Conservation (phyloP, 148 eudicot genomes). For the Rhododendron ferrugineum region DNA sequence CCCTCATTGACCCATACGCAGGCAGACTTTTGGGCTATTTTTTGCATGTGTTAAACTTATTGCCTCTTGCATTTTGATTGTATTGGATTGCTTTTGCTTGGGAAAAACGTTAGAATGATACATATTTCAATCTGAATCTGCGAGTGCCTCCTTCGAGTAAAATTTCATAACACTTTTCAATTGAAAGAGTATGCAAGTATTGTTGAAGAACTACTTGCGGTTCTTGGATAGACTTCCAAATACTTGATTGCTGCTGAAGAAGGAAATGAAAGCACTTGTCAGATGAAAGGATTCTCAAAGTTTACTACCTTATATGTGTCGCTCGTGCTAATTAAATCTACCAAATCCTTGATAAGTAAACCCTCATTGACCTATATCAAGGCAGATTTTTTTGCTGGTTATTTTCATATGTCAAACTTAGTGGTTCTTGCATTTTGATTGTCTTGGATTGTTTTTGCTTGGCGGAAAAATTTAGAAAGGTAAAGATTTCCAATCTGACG, state of each 20-base stretch:
- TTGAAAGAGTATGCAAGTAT: not conserved
- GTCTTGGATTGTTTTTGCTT: no score
- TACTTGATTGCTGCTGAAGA: not conserved
- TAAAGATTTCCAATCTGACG: no score
- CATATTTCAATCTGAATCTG: not conserved
- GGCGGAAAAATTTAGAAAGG: no score
- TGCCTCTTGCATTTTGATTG: not conserved
- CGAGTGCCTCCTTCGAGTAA: not conserved
- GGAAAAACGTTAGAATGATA: not conserved
- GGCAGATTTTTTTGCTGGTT: not conserved
- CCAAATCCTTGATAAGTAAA: not conserved
- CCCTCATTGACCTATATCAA: not conserved
- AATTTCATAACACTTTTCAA: not conserved
- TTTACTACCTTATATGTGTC: not conserved
- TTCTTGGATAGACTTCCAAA: not conserved
- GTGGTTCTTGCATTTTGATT: not conserved
- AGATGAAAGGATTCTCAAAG: not conserved
- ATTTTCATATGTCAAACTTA: not conserved
- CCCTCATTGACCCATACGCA: not conserved
- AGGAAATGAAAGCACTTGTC: not conserved
- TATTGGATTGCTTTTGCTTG: not conserved
- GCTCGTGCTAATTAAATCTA: not conserved
- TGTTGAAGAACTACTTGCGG: not conserved
- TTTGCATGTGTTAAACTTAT: not conserved
- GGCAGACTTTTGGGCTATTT: not conserved